Conservation (phyloP, 441 rosid genomes). For the Eruca vesicaria region DNA sequence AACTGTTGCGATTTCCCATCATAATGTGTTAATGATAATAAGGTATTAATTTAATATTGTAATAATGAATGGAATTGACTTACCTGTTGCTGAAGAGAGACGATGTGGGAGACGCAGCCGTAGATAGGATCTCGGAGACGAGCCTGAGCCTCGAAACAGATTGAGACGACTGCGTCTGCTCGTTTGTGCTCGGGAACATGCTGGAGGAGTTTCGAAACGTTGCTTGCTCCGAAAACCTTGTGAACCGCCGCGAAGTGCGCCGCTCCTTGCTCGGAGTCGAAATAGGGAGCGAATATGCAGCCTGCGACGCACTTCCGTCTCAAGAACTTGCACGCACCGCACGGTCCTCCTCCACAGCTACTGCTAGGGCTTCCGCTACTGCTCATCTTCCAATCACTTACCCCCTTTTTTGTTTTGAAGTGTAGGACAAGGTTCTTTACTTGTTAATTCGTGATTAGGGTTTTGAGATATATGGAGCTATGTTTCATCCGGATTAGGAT, state of each 20-base stretch:
- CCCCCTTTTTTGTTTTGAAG: not conserved
- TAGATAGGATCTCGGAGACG: slow-evolving; percentile 87
- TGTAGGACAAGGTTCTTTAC: not conserved
- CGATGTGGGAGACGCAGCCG: slow-evolving; percentile 90
- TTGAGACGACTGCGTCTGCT: slow-evolving; percentile 79
- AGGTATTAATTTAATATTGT: not conserved
- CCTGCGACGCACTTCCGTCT: slow-evolving; percentile 84
- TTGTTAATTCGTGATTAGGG: slow-evolving; percentile 21
- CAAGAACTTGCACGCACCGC: slow-evolving; percentile 95
- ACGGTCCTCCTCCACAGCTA: slow-evolving; percentile 57
- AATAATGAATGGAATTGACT: not conserved
- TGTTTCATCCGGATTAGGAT: not conserved
- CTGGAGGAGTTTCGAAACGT: slow-evolving; percentile 75
- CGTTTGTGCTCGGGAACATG: slow-evolving; percentile 70
- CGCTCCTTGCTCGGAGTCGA: slow-evolving; percentile 90
- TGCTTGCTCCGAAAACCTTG: slow-evolving; percentile 93
- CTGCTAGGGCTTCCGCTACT: slow-evolving; percentile 44
- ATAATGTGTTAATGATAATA: not conserved
- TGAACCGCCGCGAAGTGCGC: slow-evolving; percentile 94
- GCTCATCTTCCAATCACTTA: slow-evolving; percentile 20
- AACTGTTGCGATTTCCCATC: slow-evolving; percentile 19
- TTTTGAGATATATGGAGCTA: not conserved
- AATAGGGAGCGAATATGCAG: slow-evolving; percentile 87
- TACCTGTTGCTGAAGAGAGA: slow-evolving; percentile 95
- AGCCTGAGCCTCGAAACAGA: slow-evolving; percentile 91